phyloP scores from a whole-genome alignment of 2,329 filamentous ascomycete genomes.

The Dothidotthia symphoricarpi region DNA sequence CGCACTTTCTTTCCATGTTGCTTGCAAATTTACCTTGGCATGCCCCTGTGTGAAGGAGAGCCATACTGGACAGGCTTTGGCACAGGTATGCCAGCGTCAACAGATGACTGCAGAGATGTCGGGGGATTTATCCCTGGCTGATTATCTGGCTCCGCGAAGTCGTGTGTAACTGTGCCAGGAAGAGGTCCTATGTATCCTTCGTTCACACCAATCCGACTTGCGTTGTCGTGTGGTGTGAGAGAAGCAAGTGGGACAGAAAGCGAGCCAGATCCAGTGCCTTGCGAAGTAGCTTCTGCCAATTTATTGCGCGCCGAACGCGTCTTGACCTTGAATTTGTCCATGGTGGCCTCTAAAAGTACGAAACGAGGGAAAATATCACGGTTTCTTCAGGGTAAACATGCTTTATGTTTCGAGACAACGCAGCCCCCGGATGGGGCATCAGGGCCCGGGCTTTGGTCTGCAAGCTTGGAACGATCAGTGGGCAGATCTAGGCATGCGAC shows the following conservation, averaged over 20 bases:
- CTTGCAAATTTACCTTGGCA: constrained; percentile 19
- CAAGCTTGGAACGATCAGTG: too few relatives aligned
- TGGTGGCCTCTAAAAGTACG: constrained; percentile 11
- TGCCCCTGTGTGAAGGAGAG: constrained; percentile 16
- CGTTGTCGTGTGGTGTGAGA: constrained; percentile 32
- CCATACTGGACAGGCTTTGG: constrained; percentile 25
- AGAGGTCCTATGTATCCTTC: constrained; percentile 30
- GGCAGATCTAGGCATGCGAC: too few relatives aligned
- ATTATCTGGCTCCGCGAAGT: constrained; percentile 29
- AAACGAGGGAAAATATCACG: constrained; percentile 8
- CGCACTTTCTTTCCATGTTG: constrained; percentile 2
- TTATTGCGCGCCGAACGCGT: constrained; percentile 37
- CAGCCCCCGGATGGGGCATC: too few relatives aligned
- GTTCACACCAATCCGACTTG: constrained; percentile 33
- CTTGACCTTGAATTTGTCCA: constrained; percentile 39
- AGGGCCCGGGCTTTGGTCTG: too few relatives aligned
- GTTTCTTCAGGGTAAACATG: constrained; percentile 19
- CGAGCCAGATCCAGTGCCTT: constrained; percentile 25
- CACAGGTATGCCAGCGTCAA: constrained; percentile 35
- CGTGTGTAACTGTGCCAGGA: constrained; percentile 33
- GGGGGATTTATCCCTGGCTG: constrained; percentile 30
- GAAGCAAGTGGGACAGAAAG: constrained; percentile 31
- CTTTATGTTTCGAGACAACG: constrained; percentile 15
- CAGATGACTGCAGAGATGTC: constrained; percentile 37
- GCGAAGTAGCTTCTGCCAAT: constrained; percentile 28